A percentile compares a stretch with the other conserved stretches of the same genome.
phyloP scores from a whole-genome alignment of 129 eudicot species.

The Kitagawia praeruptora region DNA sequence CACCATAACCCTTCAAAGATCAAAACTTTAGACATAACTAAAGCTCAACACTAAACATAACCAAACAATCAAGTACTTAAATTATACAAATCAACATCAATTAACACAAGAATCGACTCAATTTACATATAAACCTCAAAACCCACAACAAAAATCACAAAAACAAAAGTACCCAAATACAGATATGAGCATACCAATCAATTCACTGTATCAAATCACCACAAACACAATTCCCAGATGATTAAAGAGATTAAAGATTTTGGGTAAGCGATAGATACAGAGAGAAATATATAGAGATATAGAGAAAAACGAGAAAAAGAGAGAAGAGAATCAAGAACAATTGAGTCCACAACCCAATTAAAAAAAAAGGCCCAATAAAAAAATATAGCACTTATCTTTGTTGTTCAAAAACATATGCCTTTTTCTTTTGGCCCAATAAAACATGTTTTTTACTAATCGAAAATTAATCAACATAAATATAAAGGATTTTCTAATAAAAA shows the following conservation, averaged over 20 bases:
- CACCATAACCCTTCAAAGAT: background rate
- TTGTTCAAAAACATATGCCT: too few relatives aligned
- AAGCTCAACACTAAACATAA: conserved; percentile 15
- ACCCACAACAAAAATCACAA: conserved; percentile 6
- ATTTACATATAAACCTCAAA: too few relatives aligned
- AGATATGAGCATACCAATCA: background rate
- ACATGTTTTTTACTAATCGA: too few relatives aligned
- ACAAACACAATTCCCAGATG: conserved; percentile 7
- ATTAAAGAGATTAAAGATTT: background rate
- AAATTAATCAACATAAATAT: too few relatives aligned
- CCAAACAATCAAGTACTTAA: conserved; percentile 6
- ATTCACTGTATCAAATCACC: conserved; percentile 11
- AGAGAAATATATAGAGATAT: background rate
- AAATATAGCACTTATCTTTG: too few relatives aligned
- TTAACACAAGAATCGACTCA: conserved; percentile 25
- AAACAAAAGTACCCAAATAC: background rate
- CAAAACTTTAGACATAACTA: conserved; percentile 1
- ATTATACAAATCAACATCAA: conserved; percentile 13
- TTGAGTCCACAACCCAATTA: too few relatives aligned
- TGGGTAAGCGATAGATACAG: conserved; percentile 14
- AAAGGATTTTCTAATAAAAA: too few relatives aligned
- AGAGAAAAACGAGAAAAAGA: conserved; percentile 15
- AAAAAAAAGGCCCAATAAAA: too few relatives aligned
- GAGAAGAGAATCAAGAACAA: background rate
- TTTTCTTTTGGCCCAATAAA: too few relatives aligned